Percentiles rank a stretch among this genome's conserved stretches.
Evolutionary conservation across 306 rosid species (phyloP).

Genomic region (Cercis canadensis): DNA sequence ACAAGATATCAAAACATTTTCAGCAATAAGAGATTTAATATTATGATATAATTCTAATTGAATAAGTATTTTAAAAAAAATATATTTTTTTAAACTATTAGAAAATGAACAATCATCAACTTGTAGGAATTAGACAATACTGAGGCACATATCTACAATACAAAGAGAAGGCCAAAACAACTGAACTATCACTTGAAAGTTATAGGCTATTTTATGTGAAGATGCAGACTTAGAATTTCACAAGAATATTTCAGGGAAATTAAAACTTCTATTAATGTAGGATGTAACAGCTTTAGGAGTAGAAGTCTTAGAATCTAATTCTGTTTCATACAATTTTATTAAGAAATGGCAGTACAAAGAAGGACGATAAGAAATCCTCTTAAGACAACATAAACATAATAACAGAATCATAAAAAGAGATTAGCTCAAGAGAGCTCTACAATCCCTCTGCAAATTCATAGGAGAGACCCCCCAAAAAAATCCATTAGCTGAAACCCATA

Average conservation of each 20-base stretch:
- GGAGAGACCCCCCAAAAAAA: too few species aligned
- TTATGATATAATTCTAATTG: conserved; percentile 11
- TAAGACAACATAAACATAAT: too few species aligned
- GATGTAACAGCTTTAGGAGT: neutral
- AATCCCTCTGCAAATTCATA: too few species aligned
- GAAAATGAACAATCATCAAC: neutral
- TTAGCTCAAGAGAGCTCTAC: too few species aligned
- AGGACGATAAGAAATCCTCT: too few species aligned
- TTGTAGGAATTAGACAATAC: conserved; percentile 21
- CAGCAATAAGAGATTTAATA: conserved; percentile 5
- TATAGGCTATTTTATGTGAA: conserved; percentile 13
- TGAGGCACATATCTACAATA: neutral
- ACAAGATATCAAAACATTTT: conserved; percentile 8
- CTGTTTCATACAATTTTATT: too few species aligned
- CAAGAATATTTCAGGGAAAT: neutral
- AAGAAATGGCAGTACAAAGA: too few species aligned
- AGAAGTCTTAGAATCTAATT: too few species aligned
- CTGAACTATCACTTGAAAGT: neutral
- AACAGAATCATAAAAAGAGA: too few species aligned
- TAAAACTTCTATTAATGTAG: conserved; percentile 10
- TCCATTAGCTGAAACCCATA: too few species aligned
- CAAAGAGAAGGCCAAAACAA: conserved; percentile 24
- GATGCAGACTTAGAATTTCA: conserved; percentile 11
- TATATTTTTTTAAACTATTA: too few species aligned
- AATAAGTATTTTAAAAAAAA: too few species aligned